Conservation (phyloP, 1,284 basidiomycete genomes). For the Cronartium ribicola region DNA sequence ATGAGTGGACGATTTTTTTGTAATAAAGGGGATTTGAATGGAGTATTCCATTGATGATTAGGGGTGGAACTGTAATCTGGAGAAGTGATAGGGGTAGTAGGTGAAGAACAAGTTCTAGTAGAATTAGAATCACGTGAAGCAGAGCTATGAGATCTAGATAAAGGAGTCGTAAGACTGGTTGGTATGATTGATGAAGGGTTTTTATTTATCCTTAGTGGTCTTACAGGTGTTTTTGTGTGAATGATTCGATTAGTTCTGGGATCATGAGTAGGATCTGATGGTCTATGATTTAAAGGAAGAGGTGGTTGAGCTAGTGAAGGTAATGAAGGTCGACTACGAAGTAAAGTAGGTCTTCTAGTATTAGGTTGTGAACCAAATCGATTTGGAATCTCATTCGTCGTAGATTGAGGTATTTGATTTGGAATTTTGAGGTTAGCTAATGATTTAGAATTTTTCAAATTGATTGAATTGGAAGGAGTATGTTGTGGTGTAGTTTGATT, state of each 20-base stretch:
- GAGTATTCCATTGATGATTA: slow-evolving; percentile 5
- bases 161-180: background rate
- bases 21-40: background rate
- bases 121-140: slow-evolving; percentile 4
- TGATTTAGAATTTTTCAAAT: background rate
- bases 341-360: background rate
- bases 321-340: background rate
- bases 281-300: background rate
- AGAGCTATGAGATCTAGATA: background rate
- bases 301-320: background rate
- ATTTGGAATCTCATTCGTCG: too few species aligned
- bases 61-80: background rate
- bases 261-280: background rate
- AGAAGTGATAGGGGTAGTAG: background rate
- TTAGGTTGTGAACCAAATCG: background rate
- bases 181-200: background rate
- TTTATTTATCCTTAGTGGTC: background rate
- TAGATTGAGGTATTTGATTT: background rate
- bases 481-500: background rate
- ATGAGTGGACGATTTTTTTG: background rate
- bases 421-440: background rate
- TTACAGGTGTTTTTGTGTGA: background rate
- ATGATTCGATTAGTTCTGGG: slow-evolving; percentile 4
- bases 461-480: background rate
- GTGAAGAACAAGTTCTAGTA: background rate